Base-by-base conservation (phyloP, 805 yeast species). In the Kregervanrija pseudodelftensis region DNA sequence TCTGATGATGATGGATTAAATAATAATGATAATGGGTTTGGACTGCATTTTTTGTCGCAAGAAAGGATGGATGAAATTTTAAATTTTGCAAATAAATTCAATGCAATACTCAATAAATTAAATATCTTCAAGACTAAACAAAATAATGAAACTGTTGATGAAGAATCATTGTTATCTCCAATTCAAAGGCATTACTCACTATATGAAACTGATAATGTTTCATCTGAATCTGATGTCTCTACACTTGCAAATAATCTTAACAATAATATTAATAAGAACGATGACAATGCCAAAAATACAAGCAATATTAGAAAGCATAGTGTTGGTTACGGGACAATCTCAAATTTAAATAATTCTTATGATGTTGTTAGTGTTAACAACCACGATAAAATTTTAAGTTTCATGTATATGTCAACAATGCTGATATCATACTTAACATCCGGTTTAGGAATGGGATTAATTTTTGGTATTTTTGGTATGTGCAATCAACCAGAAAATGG, bases 401-500 rank as follows among this genome's bases (percentile, higher is more conserved):
- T 74, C 37, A 49, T 76, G n/a, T 74, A 76, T 22, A 49, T 71
- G 33, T 49, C 70, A 3, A 58, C 69, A 13, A 59, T 70, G 37
- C 54, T 67, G 15, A 34, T 71, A 8, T 63, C 81, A 3, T 54
- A 72, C 1, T 53, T 73, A 14, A 56, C 70, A 10, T 66, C 73
- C 2, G 69, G 70, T 12, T 62, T 72, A 28, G 68, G 79, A 2
- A 51, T 73, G 12, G 76, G 76, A 8, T 67, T 70, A 17, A 58
- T 72, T 11, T 68, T 36, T 37, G 39, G 33, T 28, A 42, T 34
- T 50, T 65, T 57, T 50, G 43, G 55, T 11, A 31, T 45, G 4
- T 40, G 48, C 9, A 42, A 34, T 8, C 37, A 32, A 13, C 28
- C 28, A 22, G 8, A 22, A 22, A 22, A 22, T 22, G 28, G 36